Evolutionary conservation across 2,329 filamentous ascomycete genomes (phyloP).

Genomic region (Gyromitra esculenta): DNA sequence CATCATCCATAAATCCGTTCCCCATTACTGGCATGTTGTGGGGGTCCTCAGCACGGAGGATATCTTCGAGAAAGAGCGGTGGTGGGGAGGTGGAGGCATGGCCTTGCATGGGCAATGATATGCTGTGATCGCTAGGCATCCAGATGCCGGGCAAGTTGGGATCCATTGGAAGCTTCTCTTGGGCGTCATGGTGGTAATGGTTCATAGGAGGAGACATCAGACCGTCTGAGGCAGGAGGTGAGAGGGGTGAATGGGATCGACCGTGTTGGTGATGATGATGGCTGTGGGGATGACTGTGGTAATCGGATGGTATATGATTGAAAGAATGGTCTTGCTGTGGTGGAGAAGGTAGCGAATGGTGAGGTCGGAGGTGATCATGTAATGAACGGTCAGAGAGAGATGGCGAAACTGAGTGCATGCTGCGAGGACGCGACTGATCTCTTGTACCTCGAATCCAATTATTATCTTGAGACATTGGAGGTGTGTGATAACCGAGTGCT

Average conservation of each 20-base stretch:
- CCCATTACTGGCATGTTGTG: conserved; percentile 48
- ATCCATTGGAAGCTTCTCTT: conserved; percentile 50
- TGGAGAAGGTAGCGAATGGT: conserved; percentile 50
- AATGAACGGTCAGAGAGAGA: conserved; percentile 48
- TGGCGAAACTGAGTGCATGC: conserved; percentile 51
- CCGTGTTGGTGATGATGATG: conserved; percentile 44
- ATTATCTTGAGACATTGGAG: conserved; percentile 49
- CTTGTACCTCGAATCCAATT: conserved; percentile 47
- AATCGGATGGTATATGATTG: conserved; percentile 39
- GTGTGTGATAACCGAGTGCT: conserved; percentile 48
- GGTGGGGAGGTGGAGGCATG: conserved; percentile 47
- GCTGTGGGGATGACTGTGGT: conserved; percentile 39
- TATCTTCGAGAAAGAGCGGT: conserved; percentile 53
- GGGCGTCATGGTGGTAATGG: conserved; percentile 45
- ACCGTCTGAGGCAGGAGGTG: conserved; percentile 54
- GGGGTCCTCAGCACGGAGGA: conserved; percentile 48
- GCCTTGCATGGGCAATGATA: conserved; percentile 40
- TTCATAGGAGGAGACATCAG: conserved; percentile 55
- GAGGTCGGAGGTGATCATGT: conserved; percentile 45
- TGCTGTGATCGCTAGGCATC: conserved; percentile 46
- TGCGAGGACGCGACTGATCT: conserved; percentile 47
- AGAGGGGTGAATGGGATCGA: conserved; percentile 48
- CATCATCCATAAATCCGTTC: conserved; percentile 49
- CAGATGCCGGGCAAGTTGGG: conserved; percentile 47
- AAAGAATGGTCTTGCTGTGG: conserved; percentile 52